Evolutionary conservation across 306 rosid species (phyloP), one percentile per base, ranked within the genome.

Genomic region (Pueraria montana): DNA sequence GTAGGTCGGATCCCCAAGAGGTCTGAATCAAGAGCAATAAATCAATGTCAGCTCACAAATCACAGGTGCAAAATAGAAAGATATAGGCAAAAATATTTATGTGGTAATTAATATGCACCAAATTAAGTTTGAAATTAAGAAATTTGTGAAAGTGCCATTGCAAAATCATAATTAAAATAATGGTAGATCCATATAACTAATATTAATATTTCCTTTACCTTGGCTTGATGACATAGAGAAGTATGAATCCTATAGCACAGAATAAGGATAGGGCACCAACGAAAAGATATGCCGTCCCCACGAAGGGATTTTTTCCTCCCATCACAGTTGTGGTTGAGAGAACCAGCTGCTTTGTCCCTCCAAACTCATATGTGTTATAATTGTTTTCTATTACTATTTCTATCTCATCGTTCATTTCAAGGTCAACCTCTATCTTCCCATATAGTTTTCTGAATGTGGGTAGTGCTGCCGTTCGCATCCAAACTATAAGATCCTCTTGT

Each of bases 401-500:
- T 78, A 93, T 66, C 79, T 50, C 83, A 52, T 89, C 93, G 75
- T 88, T 84, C 6, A 84, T 92, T 76, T 91, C 89, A 61, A 95
- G 94, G 83, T 93, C 92, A 55, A 74, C 48, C 79, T 93, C 97
- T 59, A 93, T 88, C 88, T 80, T 93, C 82, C 98, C 98, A 81
- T 95, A 93, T 0, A 93, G 84, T 83, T 95, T 95, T 86, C 98
- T 87, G 83, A 95, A 95, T 12, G 94, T 85, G 0, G 98, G 94
- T 74, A 93, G 26, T 18, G 98, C 95, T 17, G 97, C 94, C 3
- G 95, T 88, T 86, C 97, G 68, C 98, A 95, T 95, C 98, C 98
- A 95, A 76, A 95, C 97, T 6, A 95, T 95, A 24, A 95, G 93
- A 88, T 95, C 97, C 83, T 85, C 95, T 88, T 95, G 98, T 79